These are phyloP conservation scores for Ganoderma boninense DNA, from an alignment of 1,284 basidiomycete genomes.

Conservation along the genomic window DNA sequence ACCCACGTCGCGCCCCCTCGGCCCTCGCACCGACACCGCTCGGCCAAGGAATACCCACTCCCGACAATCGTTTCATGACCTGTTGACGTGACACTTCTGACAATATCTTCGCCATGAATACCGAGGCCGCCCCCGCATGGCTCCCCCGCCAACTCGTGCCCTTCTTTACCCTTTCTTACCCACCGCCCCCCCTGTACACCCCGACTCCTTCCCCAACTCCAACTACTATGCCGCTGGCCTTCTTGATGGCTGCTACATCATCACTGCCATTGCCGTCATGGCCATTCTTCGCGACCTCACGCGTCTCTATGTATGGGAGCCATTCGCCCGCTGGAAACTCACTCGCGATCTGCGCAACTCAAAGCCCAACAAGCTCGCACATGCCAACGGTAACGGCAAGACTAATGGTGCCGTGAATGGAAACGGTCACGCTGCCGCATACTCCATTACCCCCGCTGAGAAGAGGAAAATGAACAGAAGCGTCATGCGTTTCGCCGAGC, in stretches of 20 bases:
- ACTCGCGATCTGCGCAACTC: constrained; percentile 53
- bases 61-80: constrained; percentile 34
- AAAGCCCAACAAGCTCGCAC: constrained; percentile 38
- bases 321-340: constrained; percentile 81
- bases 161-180: constrained; percentile 82
- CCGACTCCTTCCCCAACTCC: constrained; percentile 76
- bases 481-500: constrained; percentile 91
- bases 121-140: constrained; percentile 48
- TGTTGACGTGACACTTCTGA: constrained; percentile 34
- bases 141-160: constrained; percentile 64
- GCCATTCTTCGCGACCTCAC: constrained; percentile 80
- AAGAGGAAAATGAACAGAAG: constrained; percentile 70
- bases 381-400: constrained; percentile 39
- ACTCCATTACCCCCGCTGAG: constrained; percentile 45
- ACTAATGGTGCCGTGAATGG: constrained; percentile 37
- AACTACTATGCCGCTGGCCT: constrained; percentile 75
- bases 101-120: constrained; percentile 39
- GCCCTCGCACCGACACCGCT: not conserved
- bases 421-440: constrained; percentile 39
- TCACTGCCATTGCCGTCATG: constrained; percentile 81
- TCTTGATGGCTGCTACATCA: constrained; percentile 75
- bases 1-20: not conserved
- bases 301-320: constrained; percentile 78
- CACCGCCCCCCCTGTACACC: constrained; percentile 55
- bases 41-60: not conserved